Evolutionary conservation across 2,329 filamentous ascomycete species (phyloP), one percentile per base, ranked within the genome.

Genomic region (Pseudogymnoascus sp.): DNA sequence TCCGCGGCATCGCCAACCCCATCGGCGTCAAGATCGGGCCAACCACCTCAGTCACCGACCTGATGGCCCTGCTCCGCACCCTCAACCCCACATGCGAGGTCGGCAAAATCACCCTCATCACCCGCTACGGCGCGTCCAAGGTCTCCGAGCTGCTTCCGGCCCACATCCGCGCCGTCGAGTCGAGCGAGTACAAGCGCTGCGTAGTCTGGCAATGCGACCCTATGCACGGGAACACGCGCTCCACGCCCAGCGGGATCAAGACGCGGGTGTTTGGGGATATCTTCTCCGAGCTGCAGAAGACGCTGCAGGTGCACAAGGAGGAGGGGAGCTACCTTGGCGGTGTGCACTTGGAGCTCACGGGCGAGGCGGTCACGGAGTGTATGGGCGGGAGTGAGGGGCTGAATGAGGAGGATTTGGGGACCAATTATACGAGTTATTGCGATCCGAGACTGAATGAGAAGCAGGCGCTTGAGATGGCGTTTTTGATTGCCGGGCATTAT

Each of bases 121-220:
- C 94, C 0, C 89, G 94, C 40, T 97, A 97, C 77, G 94, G 94
- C 65, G 90, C 90, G 14, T 78, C 79, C 44, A 90, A 89, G 69
- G 91, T 99, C 44, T 80, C 84, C 60, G 76, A 82, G 4, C 84
- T 96, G 66, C 83, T 99, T 0, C 91, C 92, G 0, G 81, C 79
- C 7, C 94, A 97, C 76, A 97, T 99, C 73, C 85, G 89, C 68
- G 91, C 91, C 38, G 93, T 99, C 25, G 89, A 94, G 74, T 82
- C 82, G 69, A 92, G 89, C 63, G 91, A 87, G 75, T 86, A 85
- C 75, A 75, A 75, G 56, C 75, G 79, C 60, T 77, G 76, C 21
- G 91, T 96, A 3, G 91, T 97, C 69, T 97, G 93, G 93, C 94
- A 97, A 78, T 97, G 93, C 77, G 94, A 99, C 76, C 94, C 94